phyloP scores from a whole-genome alignment of 805 yeast genomes.

The Millerozyma acaciae region DNA sequence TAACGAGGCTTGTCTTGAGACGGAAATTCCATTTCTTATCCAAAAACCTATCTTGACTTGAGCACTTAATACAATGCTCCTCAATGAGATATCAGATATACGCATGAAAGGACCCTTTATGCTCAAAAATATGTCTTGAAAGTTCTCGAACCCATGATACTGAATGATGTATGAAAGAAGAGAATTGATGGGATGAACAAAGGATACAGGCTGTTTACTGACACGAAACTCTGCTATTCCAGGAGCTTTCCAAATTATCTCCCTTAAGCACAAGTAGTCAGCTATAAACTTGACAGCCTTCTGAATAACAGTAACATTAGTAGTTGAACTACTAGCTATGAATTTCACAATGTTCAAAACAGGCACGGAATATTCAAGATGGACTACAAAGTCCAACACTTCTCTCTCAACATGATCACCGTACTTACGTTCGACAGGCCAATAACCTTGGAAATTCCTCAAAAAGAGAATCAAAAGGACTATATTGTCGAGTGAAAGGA shows the following conservation, averaged over 20 bases:
- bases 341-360: slow-evolving; percentile 40
- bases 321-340: slow-evolving; percentile 19
- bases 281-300: slow-evolving; percentile 29
- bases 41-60: slow-evolving; percentile 66
- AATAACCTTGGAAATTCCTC: slow-evolving; percentile 54
- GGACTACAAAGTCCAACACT: slow-evolving; percentile 45
- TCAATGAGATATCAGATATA: slow-evolving; percentile 54
- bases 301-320: slow-evolving; percentile 15
- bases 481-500: slow-evolving; percentile 36
- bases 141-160: slow-evolving; percentile 23
- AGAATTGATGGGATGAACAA: slow-evolving; percentile 58
- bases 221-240: slow-evolving; percentile 40
- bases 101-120: slow-evolving; percentile 34
- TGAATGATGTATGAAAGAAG: slow-evolving; percentile 46
- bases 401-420: slow-evolving; percentile 71
- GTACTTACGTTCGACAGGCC: slow-evolving; percentile 51
- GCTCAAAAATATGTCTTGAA: slow-evolving; percentile 10
- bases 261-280: slow-evolving; percentile 26
- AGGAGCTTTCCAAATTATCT: slow-evolving; percentile 18
- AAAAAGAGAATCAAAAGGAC: slow-evolving; percentile 44
- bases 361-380: slow-evolving; percentile 46
- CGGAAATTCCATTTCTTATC: slow-evolving; percentile 67
- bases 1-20: slow-evolving; percentile 46
- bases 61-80: slow-evolving; percentile 56
- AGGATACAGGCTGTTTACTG: slow-evolving; percentile 49